Conservation (phyloP, 1,139 yeast genomes). For the Protomyces gravidus region DNA sequence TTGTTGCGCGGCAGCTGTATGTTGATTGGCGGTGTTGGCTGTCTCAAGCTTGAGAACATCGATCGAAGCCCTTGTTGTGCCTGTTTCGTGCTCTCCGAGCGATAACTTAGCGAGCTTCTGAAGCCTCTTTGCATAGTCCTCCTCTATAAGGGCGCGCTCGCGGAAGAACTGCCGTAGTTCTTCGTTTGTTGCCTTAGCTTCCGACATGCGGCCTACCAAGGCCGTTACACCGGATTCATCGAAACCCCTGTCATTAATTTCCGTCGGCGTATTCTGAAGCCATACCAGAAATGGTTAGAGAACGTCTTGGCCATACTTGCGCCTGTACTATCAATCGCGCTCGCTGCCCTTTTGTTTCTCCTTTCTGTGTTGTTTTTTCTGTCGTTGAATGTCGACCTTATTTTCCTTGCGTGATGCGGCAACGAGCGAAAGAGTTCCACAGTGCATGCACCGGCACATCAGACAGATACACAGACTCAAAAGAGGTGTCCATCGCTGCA, state of each 20-base stretch:
- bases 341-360: too few species aligned
- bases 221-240: conserved; percentile 32
- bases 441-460: background rate
- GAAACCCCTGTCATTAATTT: conserved; percentile 22
- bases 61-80: conserved; percentile 54
- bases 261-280: background rate
- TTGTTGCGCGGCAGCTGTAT: conserved; percentile 47
- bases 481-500: background rate
- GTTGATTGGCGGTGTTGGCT: conserved; percentile 49
- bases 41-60: conserved; percentile 59
- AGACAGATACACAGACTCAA: background rate
- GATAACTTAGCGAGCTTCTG: conserved; percentile 48
- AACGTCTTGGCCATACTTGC: background rate
- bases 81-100: conserved; percentile 60
- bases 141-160: conserved; percentile 58
- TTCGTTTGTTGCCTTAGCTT: conserved; percentile 49
- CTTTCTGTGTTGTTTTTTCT: background rate
- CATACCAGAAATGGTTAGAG: background rate
- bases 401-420: background rate
- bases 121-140: conserved; percentile 58
- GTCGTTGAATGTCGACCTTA: background rate
- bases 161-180: conserved; percentile 46
- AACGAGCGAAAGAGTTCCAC: too few species aligned
- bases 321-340: too few species aligned
- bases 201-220: conserved; percentile 57